Evolutionary conservation across 2,329 filamentous ascomycete species (phyloP), one percentile per base, ranked within the genome.

Genomic region (Proliferodiscus dingleyae): DNA sequence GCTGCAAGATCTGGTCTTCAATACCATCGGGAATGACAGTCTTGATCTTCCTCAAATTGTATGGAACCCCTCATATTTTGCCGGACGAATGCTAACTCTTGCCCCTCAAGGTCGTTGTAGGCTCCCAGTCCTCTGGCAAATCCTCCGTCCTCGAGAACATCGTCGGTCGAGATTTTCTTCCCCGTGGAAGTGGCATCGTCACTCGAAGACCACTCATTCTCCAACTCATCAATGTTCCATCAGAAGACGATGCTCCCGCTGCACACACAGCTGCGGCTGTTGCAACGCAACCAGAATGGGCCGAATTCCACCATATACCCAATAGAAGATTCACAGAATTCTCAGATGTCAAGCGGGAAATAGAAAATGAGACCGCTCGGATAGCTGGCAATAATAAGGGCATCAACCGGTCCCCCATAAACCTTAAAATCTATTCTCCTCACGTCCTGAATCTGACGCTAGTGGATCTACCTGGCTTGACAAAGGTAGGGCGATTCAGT

Each of bases 141-240:
- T 97, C 91, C 13, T 97, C 93, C 6, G 93, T 98, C 21, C 83
- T 98, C 54, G 93, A 98, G 72, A 98, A 98, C 69, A 95, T 98
- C 59, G 93, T 98, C 62, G 93, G 93, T 61, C 82, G 91, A 69
- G 93, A 98, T 70, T 98, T 98, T 68, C 76, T 98, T 43, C 93
- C 93, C 48, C 86, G 93, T 66, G 93, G 93, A 62, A 95, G 89
- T 66, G 93, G 93, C 66, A 97, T 98, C 67, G 90, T 96, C 53
- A 98, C 93, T 46, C 80, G 93, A 52, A 81, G 93, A 62, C 93
- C 93, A 46, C 78, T 98, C 60, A 96, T 98, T 61, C 80, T 98
- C 49, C 93, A 98, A 69, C 85, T 98, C 64, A 97, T 98, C 81
- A 98, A 98, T 64, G 84, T 98, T 45, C 87, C 89, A 41, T 79